Conservation (phyloP, 2,329 filamentous ascomycete species). For the Hypoxylon sp. region DNA sequence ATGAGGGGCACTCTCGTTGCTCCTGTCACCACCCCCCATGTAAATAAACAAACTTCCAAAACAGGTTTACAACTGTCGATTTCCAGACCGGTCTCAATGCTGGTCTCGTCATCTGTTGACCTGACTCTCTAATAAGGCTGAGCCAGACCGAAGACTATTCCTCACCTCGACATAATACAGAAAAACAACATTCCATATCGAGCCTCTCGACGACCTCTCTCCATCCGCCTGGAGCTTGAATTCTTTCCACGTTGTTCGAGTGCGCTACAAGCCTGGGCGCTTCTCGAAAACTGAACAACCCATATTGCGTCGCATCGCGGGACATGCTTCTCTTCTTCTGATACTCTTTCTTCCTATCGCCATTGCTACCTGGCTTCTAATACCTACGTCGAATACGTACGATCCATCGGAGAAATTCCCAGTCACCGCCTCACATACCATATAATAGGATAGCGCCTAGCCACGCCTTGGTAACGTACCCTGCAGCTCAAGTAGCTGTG, state of each 20-base stretch:
- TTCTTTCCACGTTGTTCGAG: constrained; percentile 37
- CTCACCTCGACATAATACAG: constrained; percentile 35
- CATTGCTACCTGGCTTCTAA: constrained; percentile 4
- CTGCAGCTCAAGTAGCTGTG: constrained; percentile 43
- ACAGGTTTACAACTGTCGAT: constrained; percentile 35
- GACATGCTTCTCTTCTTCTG: constrained; percentile 25
- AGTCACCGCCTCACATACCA: constrained; percentile 1
- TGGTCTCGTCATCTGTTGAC: constrained; percentile 5
- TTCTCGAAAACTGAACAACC: constrained; percentile 10
- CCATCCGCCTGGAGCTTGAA: constrained; percentile 32
- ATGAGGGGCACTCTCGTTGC: constrained; percentile 34
- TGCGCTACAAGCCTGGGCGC: constrained; percentile 41
- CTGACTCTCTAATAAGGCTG: constrained; percentile 34
- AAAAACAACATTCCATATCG: constrained; percentile 24
- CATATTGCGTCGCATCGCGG: constrained; percentile 14
- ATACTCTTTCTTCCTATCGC: constrained; percentile 3
- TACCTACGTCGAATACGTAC: constrained; percentile 6
- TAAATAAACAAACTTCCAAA: constrained; percentile 51
- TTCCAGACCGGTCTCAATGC: constrained; percentile 25
- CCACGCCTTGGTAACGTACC: constrained; percentile 23
- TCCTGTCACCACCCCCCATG: constrained; percentile 34
- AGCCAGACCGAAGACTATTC: constrained; percentile 33
- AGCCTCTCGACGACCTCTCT: constrained; percentile 13
- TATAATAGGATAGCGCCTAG: not conserved
- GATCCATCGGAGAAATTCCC: constrained; percentile 3